Base-by-base conservation (phyloP, 2,329 filamentous ascomycete species). In the Aspergillus sp. region DNA sequence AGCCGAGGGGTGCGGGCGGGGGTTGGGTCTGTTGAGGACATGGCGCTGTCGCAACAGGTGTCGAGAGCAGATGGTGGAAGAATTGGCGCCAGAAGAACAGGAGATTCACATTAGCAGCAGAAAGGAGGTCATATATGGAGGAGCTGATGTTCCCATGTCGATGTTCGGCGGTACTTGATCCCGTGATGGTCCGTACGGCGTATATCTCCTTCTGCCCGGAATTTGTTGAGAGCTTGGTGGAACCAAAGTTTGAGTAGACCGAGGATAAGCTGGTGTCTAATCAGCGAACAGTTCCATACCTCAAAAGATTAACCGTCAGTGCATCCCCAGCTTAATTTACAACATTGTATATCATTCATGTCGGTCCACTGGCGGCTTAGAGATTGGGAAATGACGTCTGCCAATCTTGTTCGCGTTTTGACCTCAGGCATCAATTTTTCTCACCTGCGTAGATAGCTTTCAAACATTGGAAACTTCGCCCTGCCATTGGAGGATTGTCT, bases 151-250 rank as follows among this genome's bases (percentile, higher is more conserved):
- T 60, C 25, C 38, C 49, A 59, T 62, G 54, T 57, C 59, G 43
- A 66, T 61, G 49, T 68, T 68, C 69, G 69, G 68, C 62, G 65
- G 52, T 64, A 69, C 63, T 62, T 64, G 64, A 60, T 63, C 65
- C 71, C 77, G 77, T 79, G 75, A 76, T 77, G 72, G 77, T 69
- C 73, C 73, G 77, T 79, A 79, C 77, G 64, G 76, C 77, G 77
- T 79, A 79, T 71, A 77, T 79, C 73, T 78, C 76, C 76, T 79
- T 78, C 77, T 79, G 76, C 70, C 73, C 74, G 73, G 63, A 54
- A 62, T 65, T 63, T 63, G 58, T 64, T 68, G 64, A 65, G 62
- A 61, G 55, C 50, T 61, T 59, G 50, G 64, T 63, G 62, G 58
- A 62, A 62, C 49, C 49, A 54, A 61, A 65, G 31, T 47, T 43